Conservation (phyloP, 2,329 filamentous ascomycete genomes). For the Elsinoe australis region DNA sequence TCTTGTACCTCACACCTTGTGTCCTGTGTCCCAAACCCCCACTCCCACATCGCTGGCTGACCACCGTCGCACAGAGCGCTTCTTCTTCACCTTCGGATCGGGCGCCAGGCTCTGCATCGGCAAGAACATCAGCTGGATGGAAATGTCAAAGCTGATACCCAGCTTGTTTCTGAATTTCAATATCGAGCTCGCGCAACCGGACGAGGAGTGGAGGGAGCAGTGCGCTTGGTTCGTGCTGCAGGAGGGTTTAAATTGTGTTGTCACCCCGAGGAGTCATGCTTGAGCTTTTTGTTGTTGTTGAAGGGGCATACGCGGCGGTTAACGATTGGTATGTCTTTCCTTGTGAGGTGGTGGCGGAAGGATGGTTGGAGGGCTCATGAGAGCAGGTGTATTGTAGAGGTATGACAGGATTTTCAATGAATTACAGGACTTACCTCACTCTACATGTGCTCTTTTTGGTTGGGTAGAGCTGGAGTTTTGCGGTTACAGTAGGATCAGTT, state of each 20-base stretch:
- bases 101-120: slow-evolving; percentile 28
- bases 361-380: not conserved
- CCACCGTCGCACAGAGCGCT: slow-evolving; percentile 22
- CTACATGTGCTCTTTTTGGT: not conserved
- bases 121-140: slow-evolving; percentile 31
- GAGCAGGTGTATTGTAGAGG: not conserved
- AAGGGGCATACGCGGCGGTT: too few relatives aligned
- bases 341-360: not conserved
- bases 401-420: too few relatives aligned
- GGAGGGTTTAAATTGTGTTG: slow-evolving; percentile 24
- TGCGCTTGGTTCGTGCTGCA: slow-evolving; percentile 31
- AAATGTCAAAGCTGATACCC: slow-evolving; percentile 32
- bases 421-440: not conserved
- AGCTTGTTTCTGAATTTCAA: slow-evolving; percentile 32
- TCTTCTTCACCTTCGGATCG: slow-evolving; percentile 32
- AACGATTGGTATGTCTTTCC: slow-evolving; percentile 8
- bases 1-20: not conserved
- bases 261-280: slow-evolving; percentile 19
- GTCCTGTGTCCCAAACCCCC: too few relatives aligned
- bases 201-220: slow-evolving; percentile 27
- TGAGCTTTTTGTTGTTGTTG: too few relatives aligned
- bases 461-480: not conserved
- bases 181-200: slow-evolving; percentile 28
- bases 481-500: slow-evolving; percentile 2
- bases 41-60: not conserved